phyloP scores from a whole-genome alignment of 139 green algal genomes.

The Chlamydomonas sp. region DNA sequence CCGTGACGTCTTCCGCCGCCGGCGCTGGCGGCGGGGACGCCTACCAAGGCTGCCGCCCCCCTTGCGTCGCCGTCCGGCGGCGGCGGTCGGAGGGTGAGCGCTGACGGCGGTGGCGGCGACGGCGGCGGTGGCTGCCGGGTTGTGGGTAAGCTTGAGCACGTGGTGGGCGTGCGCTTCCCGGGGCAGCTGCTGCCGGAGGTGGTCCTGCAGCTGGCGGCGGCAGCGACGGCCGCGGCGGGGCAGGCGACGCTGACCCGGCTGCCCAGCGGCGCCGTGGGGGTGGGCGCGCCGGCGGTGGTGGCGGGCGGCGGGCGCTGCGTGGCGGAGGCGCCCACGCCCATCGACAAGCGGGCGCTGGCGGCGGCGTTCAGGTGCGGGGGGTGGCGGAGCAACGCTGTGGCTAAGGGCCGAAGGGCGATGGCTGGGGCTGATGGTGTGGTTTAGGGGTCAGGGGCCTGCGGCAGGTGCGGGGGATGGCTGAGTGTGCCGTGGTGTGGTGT shows the following conservation, averaged over 20 bases:
- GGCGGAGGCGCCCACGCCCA: conserved; percentile 1
- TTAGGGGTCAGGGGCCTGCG: background rate
- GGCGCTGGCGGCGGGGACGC: too few relatives aligned
- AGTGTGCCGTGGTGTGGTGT: too few relatives aligned
- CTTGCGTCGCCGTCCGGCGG: background rate
- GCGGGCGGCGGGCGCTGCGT: background rate
- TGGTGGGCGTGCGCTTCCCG: conserved; percentile 77
- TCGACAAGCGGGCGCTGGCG: background rate
- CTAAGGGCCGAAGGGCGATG: too few relatives aligned
- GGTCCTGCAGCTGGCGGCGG: conserved; percentile 7
- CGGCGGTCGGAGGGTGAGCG: background rate
- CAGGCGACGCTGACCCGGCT: background rate
- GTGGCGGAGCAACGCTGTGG: background rate
- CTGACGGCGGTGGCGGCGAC: background rate
- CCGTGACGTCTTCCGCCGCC: too few relatives aligned
- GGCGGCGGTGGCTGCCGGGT: background rate
- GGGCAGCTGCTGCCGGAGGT: conserved; percentile 73
- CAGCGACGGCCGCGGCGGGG: background rate
- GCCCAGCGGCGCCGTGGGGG: background rate
- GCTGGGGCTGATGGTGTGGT: background rate
- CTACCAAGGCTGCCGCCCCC: too few relatives aligned
- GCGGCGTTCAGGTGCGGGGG: conserved; percentile 10
- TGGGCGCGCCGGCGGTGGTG: background rate
- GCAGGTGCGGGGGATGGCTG: too few relatives aligned
- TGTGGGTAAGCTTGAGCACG: background rate